phyloP scores from a whole-genome alignment of 345 rosid genomes.

The Murraya koenigii region DNA sequence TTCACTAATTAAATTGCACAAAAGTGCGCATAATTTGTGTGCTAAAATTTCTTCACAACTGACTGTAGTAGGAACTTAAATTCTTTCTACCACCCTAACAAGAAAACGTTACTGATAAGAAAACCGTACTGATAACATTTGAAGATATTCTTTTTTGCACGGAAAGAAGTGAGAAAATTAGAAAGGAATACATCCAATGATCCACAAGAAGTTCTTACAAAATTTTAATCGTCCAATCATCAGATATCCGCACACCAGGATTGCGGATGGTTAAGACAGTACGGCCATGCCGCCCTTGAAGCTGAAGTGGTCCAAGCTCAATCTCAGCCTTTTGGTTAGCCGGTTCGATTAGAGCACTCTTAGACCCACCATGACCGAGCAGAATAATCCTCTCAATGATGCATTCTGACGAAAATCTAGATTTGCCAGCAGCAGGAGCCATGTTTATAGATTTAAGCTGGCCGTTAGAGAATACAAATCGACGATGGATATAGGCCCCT shows the following conservation, averaged over 20 bases:
- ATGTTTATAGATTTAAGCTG: constrained; percentile 58
- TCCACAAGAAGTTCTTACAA: constrained; percentile 31
- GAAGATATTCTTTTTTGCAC: neutral
- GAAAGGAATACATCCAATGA: neutral
- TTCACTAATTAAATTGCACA: neutral
- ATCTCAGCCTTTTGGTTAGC: constrained; percentile 53
- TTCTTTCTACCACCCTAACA: neutral
- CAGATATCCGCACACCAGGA: constrained; percentile 71
- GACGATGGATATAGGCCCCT: constrained; percentile 82
- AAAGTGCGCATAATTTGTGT: neutral
- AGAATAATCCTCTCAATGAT: constrained; percentile 78
- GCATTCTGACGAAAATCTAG: constrained; percentile 52
- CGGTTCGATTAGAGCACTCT: constrained; percentile 66
- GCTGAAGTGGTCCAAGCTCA: constrained; percentile 62
- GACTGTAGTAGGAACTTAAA: neutral
- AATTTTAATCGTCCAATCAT: constrained; percentile 79
- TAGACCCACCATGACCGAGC: constrained; percentile 53
- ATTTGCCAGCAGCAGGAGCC: constrained; percentile 28
- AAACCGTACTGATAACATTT: neutral
- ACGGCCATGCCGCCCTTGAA: constrained; percentile 39
- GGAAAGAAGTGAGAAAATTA: neutral
- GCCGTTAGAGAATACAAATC: constrained; percentile 66
- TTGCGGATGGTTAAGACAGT: constrained; percentile 70
- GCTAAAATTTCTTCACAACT: neutral
- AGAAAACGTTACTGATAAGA: neutral